phyloP scores from a whole-genome alignment of 805 yeast genomes.

The Saturnispora kantuleensis region DNA sequence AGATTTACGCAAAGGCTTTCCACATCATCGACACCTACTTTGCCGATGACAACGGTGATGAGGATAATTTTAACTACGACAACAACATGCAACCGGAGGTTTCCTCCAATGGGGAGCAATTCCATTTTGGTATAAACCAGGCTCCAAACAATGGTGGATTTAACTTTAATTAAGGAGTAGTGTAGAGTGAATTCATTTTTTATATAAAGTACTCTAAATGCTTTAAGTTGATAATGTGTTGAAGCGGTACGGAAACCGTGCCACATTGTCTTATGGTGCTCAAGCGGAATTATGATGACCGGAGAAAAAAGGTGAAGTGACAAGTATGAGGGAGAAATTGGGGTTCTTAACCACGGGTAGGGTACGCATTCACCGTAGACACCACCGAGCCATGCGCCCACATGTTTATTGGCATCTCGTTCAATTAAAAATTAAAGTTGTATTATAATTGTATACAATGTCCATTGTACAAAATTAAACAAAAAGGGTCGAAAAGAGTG shows the following conservation, averaged over 20 bases:
- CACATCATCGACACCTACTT: slow-evolving; percentile 85
- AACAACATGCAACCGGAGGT: slow-evolving; percentile 65
- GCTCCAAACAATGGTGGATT: slow-evolving; percentile 38
- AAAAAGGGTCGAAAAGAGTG: background rate
- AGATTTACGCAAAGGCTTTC: slow-evolving; percentile 85
- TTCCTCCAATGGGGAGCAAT: slow-evolving; percentile 58
- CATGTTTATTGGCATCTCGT: no score
- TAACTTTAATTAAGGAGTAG: slow-evolving; percentile 30
- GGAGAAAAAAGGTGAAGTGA: no score
- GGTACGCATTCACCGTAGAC: no score
- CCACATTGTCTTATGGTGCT: no score
- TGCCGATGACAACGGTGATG: slow-evolving; percentile 69
- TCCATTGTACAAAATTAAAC: background rate
- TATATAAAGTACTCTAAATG: no score
- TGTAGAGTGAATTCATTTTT: background rate
- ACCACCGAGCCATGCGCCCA: no score
- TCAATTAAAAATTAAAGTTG: no score
- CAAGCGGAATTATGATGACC: no score
- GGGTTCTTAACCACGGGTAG: no score
- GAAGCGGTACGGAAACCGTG: no score
- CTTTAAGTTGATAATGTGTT: no score
- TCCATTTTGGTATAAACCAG: slow-evolving; percentile 72
- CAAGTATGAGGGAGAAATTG: no score
- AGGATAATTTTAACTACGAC: slow-evolving; percentile 17
- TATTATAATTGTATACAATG: background rate